Base-by-base conservation (phyloP, 805 yeast genomes). In the Monosporozyma servazzii region DNA sequence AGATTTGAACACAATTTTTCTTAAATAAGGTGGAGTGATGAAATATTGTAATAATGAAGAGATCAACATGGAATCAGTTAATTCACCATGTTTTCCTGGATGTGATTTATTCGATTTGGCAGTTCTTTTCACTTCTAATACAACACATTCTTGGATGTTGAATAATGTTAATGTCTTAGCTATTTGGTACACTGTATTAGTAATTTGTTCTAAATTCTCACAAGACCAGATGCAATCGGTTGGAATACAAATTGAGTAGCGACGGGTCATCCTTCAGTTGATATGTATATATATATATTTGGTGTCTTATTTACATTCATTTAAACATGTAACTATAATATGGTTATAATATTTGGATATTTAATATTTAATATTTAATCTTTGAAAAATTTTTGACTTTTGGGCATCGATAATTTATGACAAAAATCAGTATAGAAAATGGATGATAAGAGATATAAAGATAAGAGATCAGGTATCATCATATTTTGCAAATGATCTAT, bases 1-100 rank as follows among this genome's bases (percentile, higher is more conserved):
- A 23, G 74, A 69, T 54, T 76, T 73, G 70, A 88, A 87, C 4
- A 84, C 74, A 2, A 82, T 68, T 54, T 82, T 82, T 18, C 82
- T 77, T 43, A 89, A 72, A 62, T 89, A 87, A 47, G 88, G 85
- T 1, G 96, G 96, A 0, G 96, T 88, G 15, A 88, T 80, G 61
- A 87, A 87, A 63, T 72, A 88, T 63, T 88, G 95, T 51, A 89
- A 69, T 40, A 89, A 71, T 1, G 82, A 72, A 1, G 91, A 89
- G 50, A 88, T 74, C 7, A 82, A 61, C 62, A 82, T 66, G 0
- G 82, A 69, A 71, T 52, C 71, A 48, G 66, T 54, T 61, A 41
- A 40, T 58, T 31, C 37, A 20, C 33, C 47, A 45, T 45, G 36
- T 30, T 45, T 45, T 3, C 30, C 40, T 13, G 29, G 36, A 20